Evolutionary conservation across 495 filamentous ascomycete species (phyloP).

Genomic region (Neurospora tetraspora): DNA sequence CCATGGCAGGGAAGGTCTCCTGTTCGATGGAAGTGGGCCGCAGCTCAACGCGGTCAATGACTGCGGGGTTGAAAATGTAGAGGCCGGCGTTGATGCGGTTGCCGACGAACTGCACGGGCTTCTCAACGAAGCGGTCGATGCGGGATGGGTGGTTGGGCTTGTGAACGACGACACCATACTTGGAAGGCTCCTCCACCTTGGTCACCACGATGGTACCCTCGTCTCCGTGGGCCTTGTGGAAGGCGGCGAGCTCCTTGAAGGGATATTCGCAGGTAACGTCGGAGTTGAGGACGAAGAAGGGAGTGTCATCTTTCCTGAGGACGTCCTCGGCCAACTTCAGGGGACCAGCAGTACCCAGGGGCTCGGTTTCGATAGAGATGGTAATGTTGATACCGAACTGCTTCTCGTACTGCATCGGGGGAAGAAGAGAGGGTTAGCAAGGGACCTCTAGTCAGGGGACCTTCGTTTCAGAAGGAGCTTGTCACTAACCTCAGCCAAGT

Average conservation of each 20-base stretch:
- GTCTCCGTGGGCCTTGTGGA: slow-evolving; percentile 85
- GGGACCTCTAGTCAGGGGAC: neutral
- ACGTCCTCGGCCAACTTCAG: slow-evolving; percentile 93
- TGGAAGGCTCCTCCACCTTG: slow-evolving; percentile 98
- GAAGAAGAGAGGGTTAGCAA: neutral
- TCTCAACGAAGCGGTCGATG: slow-evolving; percentile 99
- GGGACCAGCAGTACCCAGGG: slow-evolving; percentile 90
- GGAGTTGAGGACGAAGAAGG: slow-evolving; percentile 99
- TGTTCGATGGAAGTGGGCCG: slow-evolving; percentile 99
- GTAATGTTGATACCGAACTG: slow-evolving; percentile 88
- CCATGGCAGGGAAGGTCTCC: slow-evolving; percentile 96
- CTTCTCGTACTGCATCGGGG: slow-evolving; percentile 64
- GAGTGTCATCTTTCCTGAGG: slow-evolving; percentile 81
- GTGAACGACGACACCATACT: slow-evolving; percentile 98
- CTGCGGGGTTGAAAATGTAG: slow-evolving; percentile 94
- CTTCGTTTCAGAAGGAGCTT: neutral
- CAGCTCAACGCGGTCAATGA: slow-evolving; percentile 85
- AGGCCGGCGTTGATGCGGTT: slow-evolving; percentile 99
- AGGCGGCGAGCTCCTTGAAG: slow-evolving; percentile 78
- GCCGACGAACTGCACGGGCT: slow-evolving; percentile 97
- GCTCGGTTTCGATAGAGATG: slow-evolving; percentile 93
- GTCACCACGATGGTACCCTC: slow-evolving; percentile 99
- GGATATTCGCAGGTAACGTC: slow-evolving; percentile 98
- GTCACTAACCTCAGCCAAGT: slow-evolving; percentile 38
- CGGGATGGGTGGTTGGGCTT: slow-evolving; percentile 84